A percentile compares a stretch with the other conserved stretches of the same genome.
These are phyloP conservation scores for Colletotrichum somersetense DNA, from an alignment of 2,329 filamentous ascomycete species.

Conservation along the genomic window DNA sequence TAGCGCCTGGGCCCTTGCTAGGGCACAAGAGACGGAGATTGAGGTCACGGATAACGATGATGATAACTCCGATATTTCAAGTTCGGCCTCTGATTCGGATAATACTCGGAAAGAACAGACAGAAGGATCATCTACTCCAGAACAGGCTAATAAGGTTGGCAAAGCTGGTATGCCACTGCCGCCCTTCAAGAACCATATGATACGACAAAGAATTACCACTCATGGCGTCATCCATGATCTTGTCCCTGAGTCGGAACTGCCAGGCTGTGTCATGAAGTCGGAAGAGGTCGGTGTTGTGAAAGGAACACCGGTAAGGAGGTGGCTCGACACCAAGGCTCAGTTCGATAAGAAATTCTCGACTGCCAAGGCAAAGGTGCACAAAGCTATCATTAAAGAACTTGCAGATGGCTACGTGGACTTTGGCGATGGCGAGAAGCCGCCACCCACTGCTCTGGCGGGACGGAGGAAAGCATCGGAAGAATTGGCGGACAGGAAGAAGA, in stretches of 20 bases:
- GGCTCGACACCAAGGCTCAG: constrained; percentile 79
- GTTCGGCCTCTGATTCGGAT: constrained; percentile 61
- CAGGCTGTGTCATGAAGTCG: constrained; percentile 72
- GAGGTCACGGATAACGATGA: constrained; percentile 83
- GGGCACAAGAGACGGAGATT: constrained; percentile 83
- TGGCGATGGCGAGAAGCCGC: constrained; percentile 79
- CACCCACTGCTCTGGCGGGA: constrained; percentile 85
- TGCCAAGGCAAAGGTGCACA: constrained; percentile 78
- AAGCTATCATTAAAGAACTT: constrained; percentile 79
- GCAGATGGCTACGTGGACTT: constrained; percentile 78
- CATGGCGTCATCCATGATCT: constrained; percentile 82
- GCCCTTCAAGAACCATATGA: constrained; percentile 86
- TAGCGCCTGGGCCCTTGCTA: constrained; percentile 88
- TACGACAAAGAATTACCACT: constrained; percentile 86
- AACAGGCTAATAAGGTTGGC: constrained; percentile 82
- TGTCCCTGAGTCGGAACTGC: constrained; percentile 72
- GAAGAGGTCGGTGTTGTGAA: constrained; percentile 84
- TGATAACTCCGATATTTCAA: constrained; percentile 79
- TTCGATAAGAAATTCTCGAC: constrained; percentile 81
- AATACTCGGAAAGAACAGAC: constrained; percentile 45
- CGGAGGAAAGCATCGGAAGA: constrained; percentile 66
- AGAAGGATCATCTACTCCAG: constrained; percentile 42
- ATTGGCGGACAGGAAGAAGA: constrained; percentile 66
- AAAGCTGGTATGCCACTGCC: constrained; percentile 88
- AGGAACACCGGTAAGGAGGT: constrained; percentile 82